Conservation (phyloP, 2,329 filamentous ascomycete genomes). For the Claviceps maximensis region DNA sequence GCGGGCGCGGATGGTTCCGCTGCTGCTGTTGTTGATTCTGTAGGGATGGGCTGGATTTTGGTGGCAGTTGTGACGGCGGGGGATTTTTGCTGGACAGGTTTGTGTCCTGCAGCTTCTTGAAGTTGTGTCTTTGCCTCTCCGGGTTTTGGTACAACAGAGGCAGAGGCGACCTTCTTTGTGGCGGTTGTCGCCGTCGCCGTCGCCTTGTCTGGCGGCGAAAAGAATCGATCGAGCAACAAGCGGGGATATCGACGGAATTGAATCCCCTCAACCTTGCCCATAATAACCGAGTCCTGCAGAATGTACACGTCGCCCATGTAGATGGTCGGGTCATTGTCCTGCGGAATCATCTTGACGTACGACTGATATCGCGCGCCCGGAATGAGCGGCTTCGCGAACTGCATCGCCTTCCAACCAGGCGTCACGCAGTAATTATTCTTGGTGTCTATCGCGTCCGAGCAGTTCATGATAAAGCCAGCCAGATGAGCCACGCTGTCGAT, state of each 20-base stretch:
- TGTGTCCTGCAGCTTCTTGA: background rate
- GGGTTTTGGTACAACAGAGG: background rate
- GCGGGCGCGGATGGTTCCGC: slow-evolving; percentile 10
- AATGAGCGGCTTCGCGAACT: slow-evolving; percentile 34
- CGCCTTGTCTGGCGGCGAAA: slow-evolving; percentile 30
- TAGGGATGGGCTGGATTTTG: background rate
- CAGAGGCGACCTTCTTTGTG: background rate
- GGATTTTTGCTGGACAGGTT: background rate
- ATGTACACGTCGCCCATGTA: slow-evolving; percentile 39
- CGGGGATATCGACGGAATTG: slow-evolving; percentile 56
- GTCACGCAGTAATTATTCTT: slow-evolving; percentile 40
- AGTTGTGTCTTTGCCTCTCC: no score
- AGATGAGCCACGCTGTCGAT: slow-evolving; percentile 47
- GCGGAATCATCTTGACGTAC: slow-evolving; percentile 45
- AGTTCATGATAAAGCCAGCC: slow-evolving; percentile 48
- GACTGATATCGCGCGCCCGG: slow-evolving; percentile 35
- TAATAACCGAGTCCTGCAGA: slow-evolving; percentile 36
- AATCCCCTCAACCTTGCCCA: slow-evolving; percentile 40
- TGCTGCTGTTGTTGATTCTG: slow-evolving; percentile 13
- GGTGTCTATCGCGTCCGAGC: slow-evolving; percentile 39
- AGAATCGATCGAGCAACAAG: slow-evolving; percentile 50
- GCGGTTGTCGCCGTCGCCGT: background rate
- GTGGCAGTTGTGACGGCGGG: background rate
- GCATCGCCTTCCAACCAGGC: slow-evolving; percentile 41
- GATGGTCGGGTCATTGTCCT: slow-evolving; percentile 29